These are phyloP conservation scores for Coniferiporia sulphurascens DNA, from an alignment of 1,284 basidiomycete genomes.

Conservation along the genomic window DNA sequence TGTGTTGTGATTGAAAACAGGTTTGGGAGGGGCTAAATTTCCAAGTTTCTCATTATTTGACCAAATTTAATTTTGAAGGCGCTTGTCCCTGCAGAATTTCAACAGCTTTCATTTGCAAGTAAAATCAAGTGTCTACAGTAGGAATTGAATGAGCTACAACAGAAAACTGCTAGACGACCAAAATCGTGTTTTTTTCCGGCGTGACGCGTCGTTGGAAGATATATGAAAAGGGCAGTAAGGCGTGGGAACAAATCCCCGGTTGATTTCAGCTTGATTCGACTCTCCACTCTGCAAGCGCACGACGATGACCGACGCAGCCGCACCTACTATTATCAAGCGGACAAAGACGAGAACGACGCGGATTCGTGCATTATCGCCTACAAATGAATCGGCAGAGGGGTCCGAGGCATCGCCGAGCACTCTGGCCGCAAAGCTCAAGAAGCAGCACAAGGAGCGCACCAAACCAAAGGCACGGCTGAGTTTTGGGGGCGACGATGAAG, in stretches of 20 bases:
- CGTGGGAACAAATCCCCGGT: not conserved
- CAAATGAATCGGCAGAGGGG: slow-evolving; percentile 22
- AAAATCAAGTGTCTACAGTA: too few species aligned
- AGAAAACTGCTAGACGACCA: too few species aligned
- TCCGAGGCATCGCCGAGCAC: slow-evolving; percentile 47
- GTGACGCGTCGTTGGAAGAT: too few species aligned
- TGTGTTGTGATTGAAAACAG: too few species aligned
- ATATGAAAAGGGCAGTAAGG: too few species aligned
- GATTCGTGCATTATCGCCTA: slow-evolving; percentile 20
- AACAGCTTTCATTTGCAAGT: too few species aligned
- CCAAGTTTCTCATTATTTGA: too few species aligned
- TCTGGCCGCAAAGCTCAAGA: slow-evolving; percentile 62
- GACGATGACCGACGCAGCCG: not conserved
- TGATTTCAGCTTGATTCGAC: not conserved
- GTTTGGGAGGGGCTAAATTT: too few species aligned
- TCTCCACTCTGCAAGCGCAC: not conserved
- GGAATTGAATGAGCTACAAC: too few species aligned
- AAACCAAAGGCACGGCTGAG: slow-evolving; percentile 69
- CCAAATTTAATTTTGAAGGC: too few species aligned
- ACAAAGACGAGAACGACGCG: slow-evolving; percentile 24
- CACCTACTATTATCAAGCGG: slow-evolving; percentile 10
- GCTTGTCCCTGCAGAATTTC: too few species aligned
- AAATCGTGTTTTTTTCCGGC: too few species aligned
- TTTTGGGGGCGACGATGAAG: slow-evolving; percentile 80
- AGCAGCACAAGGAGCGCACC: slow-evolving; percentile 47